phyloP scores from a whole-genome alignment of 345 rosid species.

The Bruguiera parviflora region DNA sequence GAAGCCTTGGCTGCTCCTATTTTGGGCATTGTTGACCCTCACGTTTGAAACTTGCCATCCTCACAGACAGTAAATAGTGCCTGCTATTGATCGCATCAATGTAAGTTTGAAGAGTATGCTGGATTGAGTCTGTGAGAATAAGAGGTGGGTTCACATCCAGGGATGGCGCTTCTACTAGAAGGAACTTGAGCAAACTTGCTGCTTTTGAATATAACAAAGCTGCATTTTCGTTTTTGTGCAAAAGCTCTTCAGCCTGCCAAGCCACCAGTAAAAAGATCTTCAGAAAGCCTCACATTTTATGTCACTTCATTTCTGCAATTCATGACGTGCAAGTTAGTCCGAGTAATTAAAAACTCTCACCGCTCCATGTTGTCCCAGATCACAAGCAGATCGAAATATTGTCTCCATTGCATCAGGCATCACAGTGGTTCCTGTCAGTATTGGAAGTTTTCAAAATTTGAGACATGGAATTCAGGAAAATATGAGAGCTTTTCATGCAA shows the following conservation, averaged over 20 bases:
- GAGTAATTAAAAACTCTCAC: conserved; percentile 40
- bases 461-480: not conserved
- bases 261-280: not conserved
- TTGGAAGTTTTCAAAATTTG: too few species aligned
- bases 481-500: not conserved
- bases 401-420: conserved; percentile 98
- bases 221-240: conserved; percentile 68
- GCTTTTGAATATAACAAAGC: conserved; percentile 61
- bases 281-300: too few species aligned
- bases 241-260: conserved; percentile 70
- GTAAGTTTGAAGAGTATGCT: conserved; percentile 44
- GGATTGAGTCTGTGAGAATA: conserved; percentile 81
- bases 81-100: too few species aligned
- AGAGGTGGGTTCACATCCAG: conserved; percentile 82
- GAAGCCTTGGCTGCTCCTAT: too few species aligned
- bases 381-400: conserved; percentile 84
- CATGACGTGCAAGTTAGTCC: not conserved
- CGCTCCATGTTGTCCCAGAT: conserved; percentile 68
- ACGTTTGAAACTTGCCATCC: too few species aligned
- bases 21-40: too few species aligned
- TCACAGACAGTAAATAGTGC: too few species aligned
- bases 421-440: conserved; percentile 53
- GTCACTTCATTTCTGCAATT: too few species aligned
- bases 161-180: conserved; percentile 85
- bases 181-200: conserved; percentile 62